Base-by-base conservation (phyloP, 176 grass and related monocot species). In the Carex scoparia region DNA sequence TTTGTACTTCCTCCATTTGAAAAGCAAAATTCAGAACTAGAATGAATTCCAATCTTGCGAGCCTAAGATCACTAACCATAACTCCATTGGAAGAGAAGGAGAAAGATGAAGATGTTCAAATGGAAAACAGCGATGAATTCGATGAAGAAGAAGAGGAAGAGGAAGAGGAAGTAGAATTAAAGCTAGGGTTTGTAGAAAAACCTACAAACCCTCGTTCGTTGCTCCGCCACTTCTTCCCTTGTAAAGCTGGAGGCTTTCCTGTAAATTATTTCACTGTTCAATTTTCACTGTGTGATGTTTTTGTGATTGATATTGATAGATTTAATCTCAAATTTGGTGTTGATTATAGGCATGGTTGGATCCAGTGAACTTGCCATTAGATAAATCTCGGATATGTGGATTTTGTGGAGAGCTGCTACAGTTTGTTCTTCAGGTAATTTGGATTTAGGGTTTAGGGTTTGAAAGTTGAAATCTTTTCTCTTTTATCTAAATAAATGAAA, bases 351-450 rank as follows among this genome's bases (percentile, higher is more conserved):
- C 91, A 13, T 95, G 96, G 93, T 59, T 99, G 77, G 91, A 99
- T 88, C 93, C 90, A 0, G 72, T 95, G 73, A 93, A 92, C 81
- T 70, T 99, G 71, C 93, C 93, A 0, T 66, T 86, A 0, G 85
- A 90, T 5, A 92, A 87, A 12, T 86, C 85, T 16, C 63, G 55
- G 11, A 88, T 48, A 28, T 95, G 93, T 40, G 96, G 88, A 15
- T 93, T 98, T 51, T 98, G 91, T 9, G 88, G 89, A 48, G 88
- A 95, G 75, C 93, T 90, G 67, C 85, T 99, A 54, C 91, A 91
- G 62, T 95, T 99, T 83, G 81, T 92, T 82, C 91, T 99, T 79
- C 91, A 99, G 93, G 96, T 95, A 74, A 19, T 63, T 6, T 1
- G 23, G 23, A 23, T 23, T 23, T 23, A 23, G 23, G 23, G 23